Conservation (phyloP, 192 early-diverging fungal genomes). For the Mortierella antarctica region DNA sequence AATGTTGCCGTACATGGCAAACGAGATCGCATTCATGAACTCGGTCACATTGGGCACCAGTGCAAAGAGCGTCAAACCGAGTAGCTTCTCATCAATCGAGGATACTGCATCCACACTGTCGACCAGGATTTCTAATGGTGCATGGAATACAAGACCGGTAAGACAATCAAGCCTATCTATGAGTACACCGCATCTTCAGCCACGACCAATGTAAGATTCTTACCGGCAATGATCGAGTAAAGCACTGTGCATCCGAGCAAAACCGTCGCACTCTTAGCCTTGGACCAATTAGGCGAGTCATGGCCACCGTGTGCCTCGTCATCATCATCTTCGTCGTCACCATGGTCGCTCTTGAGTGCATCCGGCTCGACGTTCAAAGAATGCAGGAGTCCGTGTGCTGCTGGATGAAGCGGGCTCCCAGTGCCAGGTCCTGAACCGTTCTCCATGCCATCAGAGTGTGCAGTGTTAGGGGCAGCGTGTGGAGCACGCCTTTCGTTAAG, state of each 20-base stretch:
- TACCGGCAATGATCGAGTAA: constrained; percentile 85
- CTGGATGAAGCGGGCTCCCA: constrained; percentile 14
- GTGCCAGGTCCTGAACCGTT: background rate
- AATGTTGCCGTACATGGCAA: constrained; percentile 92
- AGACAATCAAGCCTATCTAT: background rate
- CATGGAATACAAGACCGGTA: background rate
- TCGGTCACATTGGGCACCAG: constrained; percentile 96
- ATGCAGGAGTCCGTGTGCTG: constrained; percentile 24
- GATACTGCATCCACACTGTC: constrained; percentile 83
- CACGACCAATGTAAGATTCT: background rate
- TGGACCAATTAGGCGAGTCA: constrained; percentile 94
- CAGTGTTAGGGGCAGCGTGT: constrained; percentile 5
- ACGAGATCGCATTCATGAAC: constrained; percentile 94
- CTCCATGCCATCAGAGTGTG: background rate
- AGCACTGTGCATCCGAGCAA: constrained; percentile 85
- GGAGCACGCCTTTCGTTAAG: constrained; percentile 17
- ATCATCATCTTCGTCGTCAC: constrained; percentile 65
- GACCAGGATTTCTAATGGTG: constrained; percentile 82
- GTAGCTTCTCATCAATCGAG: constrained; percentile 84
- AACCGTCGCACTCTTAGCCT: constrained; percentile 79
- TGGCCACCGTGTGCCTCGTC: constrained; percentile 80
- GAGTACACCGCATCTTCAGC: background rate
- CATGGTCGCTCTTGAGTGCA: constrained; percentile 35
- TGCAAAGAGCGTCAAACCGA: constrained; percentile 95
- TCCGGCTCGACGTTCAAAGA: constrained; percentile 40